phyloP scores from a whole-genome alignment of 345 rosid species.

The Mallotus nudiflorus region DNA sequence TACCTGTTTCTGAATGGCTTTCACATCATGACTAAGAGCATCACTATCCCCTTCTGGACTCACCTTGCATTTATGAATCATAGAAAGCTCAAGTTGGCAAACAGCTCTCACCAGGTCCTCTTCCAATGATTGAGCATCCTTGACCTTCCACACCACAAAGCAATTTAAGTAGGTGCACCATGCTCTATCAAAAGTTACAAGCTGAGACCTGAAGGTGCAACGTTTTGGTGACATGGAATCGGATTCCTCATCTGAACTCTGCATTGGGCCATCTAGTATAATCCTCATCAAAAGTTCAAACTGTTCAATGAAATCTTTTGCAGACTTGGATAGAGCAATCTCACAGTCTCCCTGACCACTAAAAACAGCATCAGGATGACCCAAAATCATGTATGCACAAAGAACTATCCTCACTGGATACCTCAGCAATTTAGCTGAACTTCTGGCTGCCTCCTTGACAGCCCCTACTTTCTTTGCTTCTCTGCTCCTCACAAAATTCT shows the following conservation, averaged over 20 bases:
- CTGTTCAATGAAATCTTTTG: constrained; percentile 60
- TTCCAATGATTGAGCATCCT: constrained; percentile 86
- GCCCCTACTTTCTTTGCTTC: constrained; percentile 52
- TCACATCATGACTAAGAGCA: constrained; percentile 83
- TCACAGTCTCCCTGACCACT: constrained; percentile 90
- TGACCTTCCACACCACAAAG: constrained; percentile 96
- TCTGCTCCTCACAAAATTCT: constrained; percentile 47
- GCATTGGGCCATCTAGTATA: constrained; percentile 70
- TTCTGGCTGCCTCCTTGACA: constrained; percentile 39
- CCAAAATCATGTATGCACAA: constrained; percentile 93
- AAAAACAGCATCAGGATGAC: constrained; percentile 96
- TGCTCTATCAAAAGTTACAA: constrained; percentile 75
- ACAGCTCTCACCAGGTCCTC: constrained; percentile 95
- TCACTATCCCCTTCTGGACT: constrained; percentile 57
- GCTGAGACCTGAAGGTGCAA: constrained; percentile 73
- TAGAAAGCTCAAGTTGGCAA: constrained; percentile 97
- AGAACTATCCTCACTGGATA: constrained; percentile 87
- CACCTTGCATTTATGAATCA: constrained; percentile 88
- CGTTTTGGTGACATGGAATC: constrained; percentile 42
- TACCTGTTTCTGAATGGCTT: constrained; percentile 92
- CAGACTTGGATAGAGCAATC: constrained; percentile 65
- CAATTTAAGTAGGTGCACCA: constrained; percentile 84
- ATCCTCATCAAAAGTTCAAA: constrained; percentile 71
- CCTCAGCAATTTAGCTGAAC: constrained; percentile 51
- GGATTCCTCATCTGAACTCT: constrained; percentile 55